Evolutionary conservation across 2,329 filamentous ascomycete genomes (phyloP).

Genomic region (Fusarium musae): DNA sequence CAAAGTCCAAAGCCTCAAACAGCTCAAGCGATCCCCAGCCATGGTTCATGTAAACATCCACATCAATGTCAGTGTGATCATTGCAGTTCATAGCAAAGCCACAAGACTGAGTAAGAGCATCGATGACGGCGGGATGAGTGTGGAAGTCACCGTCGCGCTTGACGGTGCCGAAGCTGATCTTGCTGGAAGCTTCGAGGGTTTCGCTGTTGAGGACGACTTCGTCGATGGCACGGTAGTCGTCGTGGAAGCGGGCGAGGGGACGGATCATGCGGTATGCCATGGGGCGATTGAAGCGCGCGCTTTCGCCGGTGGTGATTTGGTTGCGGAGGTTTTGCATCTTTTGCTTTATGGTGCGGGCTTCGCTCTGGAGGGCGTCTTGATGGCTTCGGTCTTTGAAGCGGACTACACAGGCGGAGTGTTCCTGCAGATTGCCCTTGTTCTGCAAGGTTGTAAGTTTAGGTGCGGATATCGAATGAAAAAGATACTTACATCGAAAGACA

Average conservation of each 20-base stretch:
- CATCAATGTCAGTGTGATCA: slow-evolving; percentile 33
- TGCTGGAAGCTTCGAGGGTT: slow-evolving; percentile 23
- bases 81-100: slow-evolving; percentile 43
- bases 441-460: not conserved
- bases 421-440: slow-evolving; percentile 22
- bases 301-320: slow-evolving; percentile 19
- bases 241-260: slow-evolving; percentile 33
- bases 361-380: slow-evolving; percentile 11
- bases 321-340: slow-evolving; percentile 32
- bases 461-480: rapidly evolving
- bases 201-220: slow-evolving; percentile 36
- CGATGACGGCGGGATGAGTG: slow-evolving; percentile 38
- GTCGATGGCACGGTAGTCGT: slow-evolving; percentile 37
- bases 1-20: slow-evolving; percentile 31
- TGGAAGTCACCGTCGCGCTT: slow-evolving; percentile 32
- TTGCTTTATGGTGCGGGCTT: not conserved
- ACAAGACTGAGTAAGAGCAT: slow-evolving; percentile 34
- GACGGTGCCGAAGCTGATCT: slow-evolving; percentile 33
- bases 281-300: slow-evolving; percentile 36
- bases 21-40: slow-evolving; percentile 35
- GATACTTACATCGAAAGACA: slow-evolving; percentile 31
- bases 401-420: slow-evolving; percentile 25
- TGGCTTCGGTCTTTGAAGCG: slow-evolving; percentile 25
- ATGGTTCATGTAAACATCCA: slow-evolving; percentile 38
- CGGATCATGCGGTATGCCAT: slow-evolving; percentile 40